Base-by-base conservation (phyloP, 2,329 filamentous ascomycete genomes). In the Hypoxylon sp. region DNA sequence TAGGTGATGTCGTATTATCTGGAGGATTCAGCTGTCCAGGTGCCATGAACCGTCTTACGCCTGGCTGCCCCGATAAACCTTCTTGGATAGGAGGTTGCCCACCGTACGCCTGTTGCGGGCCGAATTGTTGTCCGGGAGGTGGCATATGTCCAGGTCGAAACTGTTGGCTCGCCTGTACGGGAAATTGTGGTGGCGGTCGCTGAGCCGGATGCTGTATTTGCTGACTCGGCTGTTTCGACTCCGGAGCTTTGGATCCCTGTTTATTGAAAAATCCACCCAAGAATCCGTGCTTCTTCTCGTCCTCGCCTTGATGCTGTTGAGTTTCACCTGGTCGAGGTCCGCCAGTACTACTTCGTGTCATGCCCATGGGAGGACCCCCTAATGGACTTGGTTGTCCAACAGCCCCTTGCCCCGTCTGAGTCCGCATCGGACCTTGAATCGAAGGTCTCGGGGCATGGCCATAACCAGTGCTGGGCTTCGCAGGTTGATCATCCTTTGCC, bases 251-350 rank as follows among this genome's bases (percentile, higher is more conserved):
- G 13, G 69, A 68, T 46, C 70, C 70, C 55, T 74, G 75, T 24
- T 76, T 75, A 37, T 73, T 73, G 31, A 78, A 75, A 17, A 77
- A 52, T 2, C 74, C 72, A 17, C 76, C 74, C 8, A 78, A 46
- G 26, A 78, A 77, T 9, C 72, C 67, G 19, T 72, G 69, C 13
- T 73, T 60, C 69, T 74, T 78, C 56, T 72, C 72, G 31, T 76
- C 76, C n/a, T 78, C 75, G 29, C 53, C 60, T 53, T 73, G 72
- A 2, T 54, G 48, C 13, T 68, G 70, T 47, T 74, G 73, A 19
- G n/a, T 22, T 39, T 70, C 71, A 3, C 52, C 35, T 53, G 68
- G 63, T 31, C 54, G 67, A 31, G 68, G 61, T 11, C 66, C 70
- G 5, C 57, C 63, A 2, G 67, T 69, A 57, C 51, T 71, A n/a